These are phyloP conservation scores for Puccinellia tenuiflora DNA, from an alignment of 176 grass and related monocot genomes.

Conservation along the genomic window DNA sequence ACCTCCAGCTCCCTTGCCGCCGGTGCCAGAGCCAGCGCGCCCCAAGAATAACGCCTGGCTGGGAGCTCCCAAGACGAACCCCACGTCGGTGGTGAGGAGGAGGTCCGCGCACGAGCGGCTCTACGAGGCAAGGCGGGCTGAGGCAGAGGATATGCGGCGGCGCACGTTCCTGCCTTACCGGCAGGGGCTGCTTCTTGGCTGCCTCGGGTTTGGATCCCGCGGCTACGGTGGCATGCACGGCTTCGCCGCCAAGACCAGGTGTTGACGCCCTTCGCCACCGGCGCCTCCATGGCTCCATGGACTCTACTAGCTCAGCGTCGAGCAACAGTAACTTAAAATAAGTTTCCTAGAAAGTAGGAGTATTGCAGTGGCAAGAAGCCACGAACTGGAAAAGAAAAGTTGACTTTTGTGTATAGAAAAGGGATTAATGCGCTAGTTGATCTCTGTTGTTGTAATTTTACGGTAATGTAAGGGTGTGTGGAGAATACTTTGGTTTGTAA, in stretches of 20 bases:
- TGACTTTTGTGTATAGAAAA: constrained; percentile 18
- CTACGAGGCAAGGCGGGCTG: constrained; percentile 63
- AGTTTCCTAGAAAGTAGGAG: background rate
- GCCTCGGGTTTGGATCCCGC: constrained; percentile 52
- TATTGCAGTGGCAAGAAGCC: background rate
- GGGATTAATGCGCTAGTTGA: background rate
- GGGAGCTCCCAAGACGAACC: background rate
- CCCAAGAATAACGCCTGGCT: constrained; percentile 2
- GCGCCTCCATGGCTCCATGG: background rate
- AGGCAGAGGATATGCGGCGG: constrained; percentile 77
- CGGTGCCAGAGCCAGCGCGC: background rate
- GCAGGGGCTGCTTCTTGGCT: constrained; percentile 56
- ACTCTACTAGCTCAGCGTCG: constrained; percentile 11
- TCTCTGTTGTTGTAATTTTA: constrained; percentile 17
- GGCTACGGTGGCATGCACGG: constrained; percentile 59
- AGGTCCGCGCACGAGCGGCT: constrained; percentile 56
- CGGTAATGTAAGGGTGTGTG: too few species aligned
- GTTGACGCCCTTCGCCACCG: background rate
- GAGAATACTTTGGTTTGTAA: too few species aligned
- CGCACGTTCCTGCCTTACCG: constrained; percentile 83
- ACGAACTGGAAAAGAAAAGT: background rate
- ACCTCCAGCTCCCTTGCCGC: background rate
- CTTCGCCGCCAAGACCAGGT: constrained; percentile 44
- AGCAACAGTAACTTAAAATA: background rate
- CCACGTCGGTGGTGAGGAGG: constrained; percentile 5